Evolutionary conservation across 768 basidiomycete species (phyloP).

Genomic region (Pleurotus pulmonarius): DNA sequence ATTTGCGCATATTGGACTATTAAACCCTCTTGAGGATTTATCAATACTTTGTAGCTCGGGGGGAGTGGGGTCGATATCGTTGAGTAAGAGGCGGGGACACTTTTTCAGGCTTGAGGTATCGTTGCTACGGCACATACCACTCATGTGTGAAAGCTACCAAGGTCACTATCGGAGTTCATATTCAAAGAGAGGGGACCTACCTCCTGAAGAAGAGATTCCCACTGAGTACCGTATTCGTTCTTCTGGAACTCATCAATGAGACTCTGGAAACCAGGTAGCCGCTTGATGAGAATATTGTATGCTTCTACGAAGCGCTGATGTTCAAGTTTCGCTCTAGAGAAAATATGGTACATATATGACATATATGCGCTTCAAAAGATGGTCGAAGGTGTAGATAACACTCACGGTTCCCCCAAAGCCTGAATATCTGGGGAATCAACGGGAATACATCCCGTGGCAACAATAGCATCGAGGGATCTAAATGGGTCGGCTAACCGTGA

Average conservation of each 20-base stretch:
- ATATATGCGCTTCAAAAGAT: not conserved
- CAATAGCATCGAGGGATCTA: not conserved
- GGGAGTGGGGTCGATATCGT: not conserved
- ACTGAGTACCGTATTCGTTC: not conserved
- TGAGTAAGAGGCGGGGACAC: not conserved
- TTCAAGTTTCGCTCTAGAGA: not conserved
- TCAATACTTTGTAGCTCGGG: not conserved
- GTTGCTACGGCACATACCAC: not conserved
- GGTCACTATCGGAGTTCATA: not conserved
- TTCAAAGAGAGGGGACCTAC: not conserved
- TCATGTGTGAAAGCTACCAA: not conserved
- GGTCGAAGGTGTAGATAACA: not conserved
- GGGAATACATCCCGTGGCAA: not conserved
- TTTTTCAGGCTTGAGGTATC: not conserved
- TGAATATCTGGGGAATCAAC: not conserved
- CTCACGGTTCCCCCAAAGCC: not conserved
- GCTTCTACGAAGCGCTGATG: not conserved
- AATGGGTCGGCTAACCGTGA: not conserved
- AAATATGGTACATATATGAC: not conserved
- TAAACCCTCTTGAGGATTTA: not conserved
- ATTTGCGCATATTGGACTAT: not conserved
- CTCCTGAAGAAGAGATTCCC: not conserved
- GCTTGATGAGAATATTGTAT: not conserved
- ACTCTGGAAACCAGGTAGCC: not conserved
- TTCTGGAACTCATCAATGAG: not conserved